Conservation (phyloP, 2,329 filamentous ascomycete genomes). For the Fusarium denticulatum region DNA sequence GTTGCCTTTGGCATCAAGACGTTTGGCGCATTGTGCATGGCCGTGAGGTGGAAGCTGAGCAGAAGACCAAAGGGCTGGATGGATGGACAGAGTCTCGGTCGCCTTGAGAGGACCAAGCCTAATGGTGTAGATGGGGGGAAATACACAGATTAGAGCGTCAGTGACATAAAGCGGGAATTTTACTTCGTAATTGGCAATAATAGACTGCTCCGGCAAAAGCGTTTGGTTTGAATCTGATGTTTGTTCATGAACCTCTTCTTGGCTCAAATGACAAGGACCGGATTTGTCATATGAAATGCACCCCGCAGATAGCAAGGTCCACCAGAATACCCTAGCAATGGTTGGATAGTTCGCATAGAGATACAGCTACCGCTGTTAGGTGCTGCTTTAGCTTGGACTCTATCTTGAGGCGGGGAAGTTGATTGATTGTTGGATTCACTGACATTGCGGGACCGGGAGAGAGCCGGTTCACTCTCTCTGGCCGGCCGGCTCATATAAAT, state of each 20-base stretch:
- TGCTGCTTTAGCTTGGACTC: conserved; percentile 10
- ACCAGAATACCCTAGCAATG: not conserved
- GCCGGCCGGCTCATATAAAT: conserved; percentile 5
- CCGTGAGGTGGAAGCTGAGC: conserved; percentile 37
- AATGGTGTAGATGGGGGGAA: conserved; percentile 11
- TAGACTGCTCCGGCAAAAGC: not conserved
- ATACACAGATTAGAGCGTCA: conserved; percentile 31
- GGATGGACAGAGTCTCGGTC: conserved; percentile 34
- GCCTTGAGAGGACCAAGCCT: conserved; percentile 20
- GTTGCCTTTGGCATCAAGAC: conserved; percentile 29
- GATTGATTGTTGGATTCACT: conserved; percentile 16
- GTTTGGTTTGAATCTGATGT: not conserved
- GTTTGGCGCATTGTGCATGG: conserved; percentile 36
- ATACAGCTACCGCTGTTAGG: not conserved
- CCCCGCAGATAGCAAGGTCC: conserved; percentile 23
- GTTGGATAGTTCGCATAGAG: conserved; percentile 7
- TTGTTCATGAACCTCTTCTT: not conserved
- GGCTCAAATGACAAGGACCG: conserved; percentile 2
- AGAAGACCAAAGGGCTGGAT: conserved; percentile 40
- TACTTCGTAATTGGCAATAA: not conserved
- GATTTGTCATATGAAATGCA: conserved; percentile 22
- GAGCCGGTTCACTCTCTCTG: not conserved
- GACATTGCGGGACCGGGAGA: conserved; percentile 14
- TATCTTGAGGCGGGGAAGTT: conserved; percentile 14
- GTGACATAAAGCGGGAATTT: not conserved